Evolutionary conservation across 495 filamentous ascomycete species (phyloP), one percentile per base, ranked within the genome.

Genomic region (Aspergillus haitiensis): DNA sequence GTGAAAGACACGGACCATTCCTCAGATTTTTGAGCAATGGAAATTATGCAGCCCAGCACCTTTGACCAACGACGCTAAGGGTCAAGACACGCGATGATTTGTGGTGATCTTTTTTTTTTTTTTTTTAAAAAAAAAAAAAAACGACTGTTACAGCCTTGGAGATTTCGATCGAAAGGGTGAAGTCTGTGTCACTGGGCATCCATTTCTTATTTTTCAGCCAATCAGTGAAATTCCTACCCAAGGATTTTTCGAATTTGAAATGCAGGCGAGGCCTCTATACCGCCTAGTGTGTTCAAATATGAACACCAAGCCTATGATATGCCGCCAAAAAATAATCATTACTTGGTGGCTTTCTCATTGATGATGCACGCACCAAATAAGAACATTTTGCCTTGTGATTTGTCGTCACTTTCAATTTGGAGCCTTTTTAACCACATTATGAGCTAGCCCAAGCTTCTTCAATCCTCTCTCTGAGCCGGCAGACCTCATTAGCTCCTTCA

Each of bases 391-490:
- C 54, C 33, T 33, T 57, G 45, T 42, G 46, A 52, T 61, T 61
- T 62, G 59, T 65, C 60, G 58, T 64, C 60, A 60, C 62, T 55
- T 69, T 61, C 60, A 58, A 44, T 21, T 52, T 64, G 63, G 60
- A 37, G 55, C 21, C 55, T 58, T 58, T 37, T 52, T 57, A 56
- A 57, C 61, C 59, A 51, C 57, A 54, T 62, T 61, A 64, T 65
- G 63, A 36, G 52, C 52, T 75, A 72, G 75, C 63, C 71, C 69
- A 73, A 75, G 73, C 73, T 74, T 65, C 69, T 67, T 55, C 34
- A 65, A 53, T 63, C 56, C 55, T 16, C 42, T 27, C 21, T 63
- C 54, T 68, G 57, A 60, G 59, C 55, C 68, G 61, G 68, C 62
- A 65, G 70, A 72, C 71, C 64, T 57, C 63, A 66, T 47, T 58